Base-by-base conservation (phyloP, 1,139 yeast species). In the Diutina sp. region DNA sequence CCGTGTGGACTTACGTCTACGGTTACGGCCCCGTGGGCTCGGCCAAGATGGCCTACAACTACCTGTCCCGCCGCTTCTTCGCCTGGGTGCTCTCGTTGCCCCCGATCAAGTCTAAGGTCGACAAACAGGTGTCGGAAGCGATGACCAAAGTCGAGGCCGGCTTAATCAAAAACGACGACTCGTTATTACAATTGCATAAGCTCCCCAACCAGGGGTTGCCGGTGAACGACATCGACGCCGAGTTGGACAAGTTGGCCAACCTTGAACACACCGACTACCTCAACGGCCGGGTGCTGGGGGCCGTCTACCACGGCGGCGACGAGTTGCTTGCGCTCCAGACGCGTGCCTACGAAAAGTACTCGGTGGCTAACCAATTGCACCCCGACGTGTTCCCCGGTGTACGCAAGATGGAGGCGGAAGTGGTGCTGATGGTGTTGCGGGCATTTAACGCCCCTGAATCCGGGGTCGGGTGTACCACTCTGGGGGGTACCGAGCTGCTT, bases 341-440 rank as follows among this genome's bases (percentile, higher is more conserved):
- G 3, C 72, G 79, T 56, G 95, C 97, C 0, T 91, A 84, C 67
- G 80, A 82, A 56, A 79, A 79, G 65, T 91, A 82, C 68, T 82
- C 95, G 7, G 90, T 91, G 30, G 90, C 97, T 4, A 93, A 93
- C 70, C 99, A 93, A 69, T 75, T 93, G 58, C 99, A 93, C 66
- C 99, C 99, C 0, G 98, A 93, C 69, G 95, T 90, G 8, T 93
- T 93, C 67, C 99, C 99, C 0, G 98, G 95, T 1, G 89, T 93
- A 5, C 82, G 99, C 51, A 90, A 91, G 68, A 91, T 93, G 97
- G 99, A 93, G 66, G 78, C 97, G 2, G 98, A 93, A 67, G 89
- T 91, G 6, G 98, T 93, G 3, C 76, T 95, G 1, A 93, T 93
- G 98, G 95, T 88, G 8, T 74, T 93, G 61, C 79, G 77, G 28